Conservation (phyloP, 2,329 filamentous ascomycete species). For the Cytospora chrysosperma region DNA sequence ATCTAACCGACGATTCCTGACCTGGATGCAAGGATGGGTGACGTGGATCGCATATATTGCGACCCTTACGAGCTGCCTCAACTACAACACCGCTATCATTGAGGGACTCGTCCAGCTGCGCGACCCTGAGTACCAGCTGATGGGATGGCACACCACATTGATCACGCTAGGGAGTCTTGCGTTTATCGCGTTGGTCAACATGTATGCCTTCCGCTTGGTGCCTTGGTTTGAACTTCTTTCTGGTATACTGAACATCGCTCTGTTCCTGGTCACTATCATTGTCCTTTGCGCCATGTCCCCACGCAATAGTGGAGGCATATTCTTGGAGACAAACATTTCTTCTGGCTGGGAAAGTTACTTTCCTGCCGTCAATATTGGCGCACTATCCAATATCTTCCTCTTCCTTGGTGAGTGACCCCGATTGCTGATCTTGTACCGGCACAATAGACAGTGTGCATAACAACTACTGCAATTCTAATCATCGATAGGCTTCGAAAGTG, state of each 20-base stretch:
- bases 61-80: slow-evolving; percentile 35
- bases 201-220: slow-evolving; percentile 38
- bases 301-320: slow-evolving; percentile 7
- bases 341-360: slow-evolving; percentile 23
- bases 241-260: slow-evolving; percentile 31
- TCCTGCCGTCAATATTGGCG: slow-evolving; percentile 36
- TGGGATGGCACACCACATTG: slow-evolving; percentile 38
- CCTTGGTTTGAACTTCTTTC: slow-evolving; percentile 39
- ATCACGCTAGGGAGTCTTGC: slow-evolving; percentile 37
- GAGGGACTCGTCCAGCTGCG: slow-evolving; percentile 21
- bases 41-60: slow-evolving; percentile 43
- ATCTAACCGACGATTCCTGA: slow-evolving; percentile 3
- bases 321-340: slow-evolving; percentile 5
- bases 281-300: slow-evolving; percentile 21
- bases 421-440: background rate
- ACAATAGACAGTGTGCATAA: background rate
- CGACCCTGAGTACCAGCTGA: slow-evolving; percentile 9
- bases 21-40: slow-evolving; percentile 36
- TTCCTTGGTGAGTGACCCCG: slow-evolving; percentile 31
- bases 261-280: slow-evolving; percentile 17
- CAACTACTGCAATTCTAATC: too few species aligned
- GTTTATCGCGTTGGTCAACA: slow-evolving; percentile 31
- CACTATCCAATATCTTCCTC: slow-evolving; percentile 35
- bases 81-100: slow-evolving; percentile 25
- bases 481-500: slow-evolving; percentile 43